A percentile compares a stretch with the other conserved stretches of the same genome.
These are phyloP conservation scores for Tubosaeta brunneosetosa DNA, from an alignment of 768 basidiomycete genomes.

Conservation along the genomic window DNA sequence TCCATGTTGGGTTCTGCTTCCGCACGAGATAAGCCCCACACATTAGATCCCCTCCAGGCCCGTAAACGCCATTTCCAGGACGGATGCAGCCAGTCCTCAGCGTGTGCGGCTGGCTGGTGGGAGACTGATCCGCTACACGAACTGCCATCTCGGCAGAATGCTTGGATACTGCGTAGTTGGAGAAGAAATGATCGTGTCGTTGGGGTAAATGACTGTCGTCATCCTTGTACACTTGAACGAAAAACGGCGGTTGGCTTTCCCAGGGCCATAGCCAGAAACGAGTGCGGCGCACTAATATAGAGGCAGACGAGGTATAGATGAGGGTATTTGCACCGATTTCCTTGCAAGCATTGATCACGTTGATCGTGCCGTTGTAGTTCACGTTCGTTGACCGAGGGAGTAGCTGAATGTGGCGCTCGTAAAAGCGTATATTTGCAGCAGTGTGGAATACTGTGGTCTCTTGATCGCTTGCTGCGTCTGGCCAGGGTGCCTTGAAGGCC, in stretches of 20 bases:
- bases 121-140: slow-evolving; percentile 37
- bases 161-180: slow-evolving; percentile 74
- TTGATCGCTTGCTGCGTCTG: slow-evolving; percentile 25
- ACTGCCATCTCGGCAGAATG: slow-evolving; percentile 49
- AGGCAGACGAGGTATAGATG: slow-evolving; percentile 72
- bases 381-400: slow-evolving; percentile 53
- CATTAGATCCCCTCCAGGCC: slow-evolving; percentile 69
- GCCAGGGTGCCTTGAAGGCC: slow-evolving; percentile 67
- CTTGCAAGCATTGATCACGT: slow-evolving; percentile 57
- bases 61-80: slow-evolving; percentile 76
- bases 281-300: slow-evolving; percentile 51
- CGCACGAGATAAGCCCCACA: slow-evolving; percentile 61
- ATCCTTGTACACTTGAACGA: slow-evolving; percentile 63
- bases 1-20: slow-evolving; percentile 60
- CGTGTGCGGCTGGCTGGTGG: slow-evolving; percentile 24
- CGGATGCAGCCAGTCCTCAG: slow-evolving; percentile 70
- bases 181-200: slow-evolving; percentile 61
- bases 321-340: slow-evolving; percentile 51
- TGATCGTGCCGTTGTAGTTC: slow-evolving; percentile 64
- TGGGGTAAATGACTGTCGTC: slow-evolving; percentile 50
- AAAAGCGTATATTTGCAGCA: slow-evolving; percentile 75
- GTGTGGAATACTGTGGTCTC: slow-evolving; percentile 69
- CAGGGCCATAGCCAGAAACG: slow-evolving; percentile 74
- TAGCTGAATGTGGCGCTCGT: slow-evolving; percentile 53
- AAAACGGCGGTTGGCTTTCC: slow-evolving; percentile 53